A percentile compares a stretch with the other conserved stretches of the same genome.
Conservation (phyloP, 1,139 yeast genomes). For the Pichia sp. region DNA sequence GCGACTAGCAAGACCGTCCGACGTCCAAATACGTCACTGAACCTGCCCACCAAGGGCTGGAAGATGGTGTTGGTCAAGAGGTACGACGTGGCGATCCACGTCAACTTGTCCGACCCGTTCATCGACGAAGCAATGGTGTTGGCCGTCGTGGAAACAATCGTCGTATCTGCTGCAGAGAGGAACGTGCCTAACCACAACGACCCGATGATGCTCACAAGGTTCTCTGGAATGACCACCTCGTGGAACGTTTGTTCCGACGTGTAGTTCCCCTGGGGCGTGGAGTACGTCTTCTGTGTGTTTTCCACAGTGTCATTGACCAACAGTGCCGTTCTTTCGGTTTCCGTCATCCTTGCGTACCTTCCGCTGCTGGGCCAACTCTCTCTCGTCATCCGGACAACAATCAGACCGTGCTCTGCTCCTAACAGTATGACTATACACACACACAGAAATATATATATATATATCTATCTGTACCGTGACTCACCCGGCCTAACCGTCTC, state of each 20-base stretch:
- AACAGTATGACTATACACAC: not conserved
- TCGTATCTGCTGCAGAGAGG: conserved; percentile 35
- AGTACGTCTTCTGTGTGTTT: conserved; percentile 11
- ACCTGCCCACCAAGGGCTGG: conserved; percentile 78
- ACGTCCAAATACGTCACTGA: conserved; percentile 56
- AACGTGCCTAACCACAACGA: conserved; percentile 36
- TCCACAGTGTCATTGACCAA: conserved; percentile 11
- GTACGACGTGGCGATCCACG: conserved; percentile 43
- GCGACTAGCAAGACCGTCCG: conserved; percentile 34
- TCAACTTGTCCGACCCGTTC: conserved; percentile 35
- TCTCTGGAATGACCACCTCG: conserved; percentile 24
- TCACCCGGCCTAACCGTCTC: not conserved
- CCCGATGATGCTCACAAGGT: conserved; percentile 24
- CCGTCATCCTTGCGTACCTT: conserved; percentile 1
- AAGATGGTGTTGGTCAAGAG: conserved; percentile 56
- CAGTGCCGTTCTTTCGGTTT: conserved; percentile 12
- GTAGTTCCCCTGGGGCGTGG: conserved; percentile 13
- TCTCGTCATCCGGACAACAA: not conserved
- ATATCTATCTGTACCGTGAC: not conserved
- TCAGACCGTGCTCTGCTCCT: too few relatives aligned
- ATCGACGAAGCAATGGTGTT: conserved; percentile 36
- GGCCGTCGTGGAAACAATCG: conserved; percentile 37
- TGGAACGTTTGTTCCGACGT: conserved; percentile 14
- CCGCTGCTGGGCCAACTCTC: not conserved
- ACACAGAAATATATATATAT: not conserved